Conservation (phyloP, 2,329 filamentous ascomycete species). For the Aspergillus pseudoterreus region DNA sequence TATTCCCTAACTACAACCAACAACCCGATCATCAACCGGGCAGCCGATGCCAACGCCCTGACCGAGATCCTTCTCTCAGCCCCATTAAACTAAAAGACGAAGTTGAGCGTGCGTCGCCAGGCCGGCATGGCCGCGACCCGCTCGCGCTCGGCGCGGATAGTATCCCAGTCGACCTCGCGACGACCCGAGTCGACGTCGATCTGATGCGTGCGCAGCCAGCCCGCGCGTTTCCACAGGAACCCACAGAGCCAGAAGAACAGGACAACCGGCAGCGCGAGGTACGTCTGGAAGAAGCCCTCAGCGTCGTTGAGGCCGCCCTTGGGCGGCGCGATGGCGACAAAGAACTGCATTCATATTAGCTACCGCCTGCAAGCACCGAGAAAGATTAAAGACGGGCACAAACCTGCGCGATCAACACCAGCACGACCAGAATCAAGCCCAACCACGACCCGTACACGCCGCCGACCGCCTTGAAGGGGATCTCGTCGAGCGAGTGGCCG, state of each 20-base stretch:
- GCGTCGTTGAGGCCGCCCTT: slow-evolving; percentile 28
- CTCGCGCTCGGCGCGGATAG: slow-evolving; percentile 47
- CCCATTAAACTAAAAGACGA: slow-evolving; percentile 7
- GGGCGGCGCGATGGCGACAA: slow-evolving; percentile 20
- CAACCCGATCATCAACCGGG: neutral
- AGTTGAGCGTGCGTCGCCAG: slow-evolving; percentile 7
- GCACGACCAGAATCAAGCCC: slow-evolving; percentile 54
- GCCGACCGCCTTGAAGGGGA: slow-evolving; percentile 59
- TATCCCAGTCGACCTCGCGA: slow-evolving; percentile 62
- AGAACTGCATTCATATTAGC: slow-evolving; percentile 30
- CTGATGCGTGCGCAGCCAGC: slow-evolving; percentile 56
- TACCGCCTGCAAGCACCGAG: no score
- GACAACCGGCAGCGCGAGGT: slow-evolving; percentile 47
- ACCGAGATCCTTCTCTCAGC: neutral
- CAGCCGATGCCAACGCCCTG: neutral
- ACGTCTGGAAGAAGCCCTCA: slow-evolving; percentile 44
- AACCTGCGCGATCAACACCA: slow-evolving; percentile 48
- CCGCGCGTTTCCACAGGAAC: slow-evolving; percentile 62
- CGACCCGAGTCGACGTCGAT: slow-evolving; percentile 67
- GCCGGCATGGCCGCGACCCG: slow-evolving; percentile 9
- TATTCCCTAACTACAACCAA: no score
- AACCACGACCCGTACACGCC: slow-evolving; percentile 62
- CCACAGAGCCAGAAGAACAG: slow-evolving; percentile 29
- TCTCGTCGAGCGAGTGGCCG: slow-evolving; percentile 59
- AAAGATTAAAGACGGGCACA: neutral